Base-by-base conservation (phyloP, 768 basidiomycete species). In the Pholiota microspora region DNA sequence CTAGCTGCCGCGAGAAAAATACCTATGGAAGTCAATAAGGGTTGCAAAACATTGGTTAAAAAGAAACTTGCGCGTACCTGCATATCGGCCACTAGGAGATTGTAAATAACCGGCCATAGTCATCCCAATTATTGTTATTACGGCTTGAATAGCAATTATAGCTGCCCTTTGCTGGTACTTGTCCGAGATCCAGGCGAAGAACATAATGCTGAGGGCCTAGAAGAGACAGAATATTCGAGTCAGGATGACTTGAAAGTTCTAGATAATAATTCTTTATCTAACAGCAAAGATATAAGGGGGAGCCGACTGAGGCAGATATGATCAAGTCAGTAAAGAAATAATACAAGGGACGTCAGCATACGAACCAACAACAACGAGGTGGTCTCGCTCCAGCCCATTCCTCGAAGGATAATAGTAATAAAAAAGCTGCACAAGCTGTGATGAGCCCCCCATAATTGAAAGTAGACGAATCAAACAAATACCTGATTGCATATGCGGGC, bases 401-500 rank as follows among this genome's bases (percentile, higher is more conserved):
- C 75, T 16, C 71, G 68, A 46, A 81, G 66, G 36, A 81, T 79
- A 50, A 75, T 71, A 5, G 78, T 74, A 27, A 80, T 58, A 52
- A 81, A 81, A 55, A 71, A 77, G 34, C 77, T 77, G 52, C 31
- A 23, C 29, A 45, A 51, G 42, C 10, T 21, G 21, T 16, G 35
- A 15, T 1, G 15, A 12, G 2, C 10, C n/a, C 7, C 51, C 50
- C 13, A 46, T 28, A 42, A 52, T 56, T 7, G 48, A 45, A 12
- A 56, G 36, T n/a, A 46, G 27, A 51, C 48, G 32, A 44, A 51
- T 40, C 24, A n/a, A 1, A 23, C 24, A 63, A 69, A 9, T 54
- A 80, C 78, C 75, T 76, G 31, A 79, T 76, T 10, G 74, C 77
- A 58, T 79, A 78, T 7, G 74, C 73, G n/a, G 79, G 77, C 59